A percentile compares a stretch with the other conserved stretches of the same genome.
phyloP scores from a whole-genome alignment of 345 rosid species.

The Hibiscus tridactylites region DNA sequence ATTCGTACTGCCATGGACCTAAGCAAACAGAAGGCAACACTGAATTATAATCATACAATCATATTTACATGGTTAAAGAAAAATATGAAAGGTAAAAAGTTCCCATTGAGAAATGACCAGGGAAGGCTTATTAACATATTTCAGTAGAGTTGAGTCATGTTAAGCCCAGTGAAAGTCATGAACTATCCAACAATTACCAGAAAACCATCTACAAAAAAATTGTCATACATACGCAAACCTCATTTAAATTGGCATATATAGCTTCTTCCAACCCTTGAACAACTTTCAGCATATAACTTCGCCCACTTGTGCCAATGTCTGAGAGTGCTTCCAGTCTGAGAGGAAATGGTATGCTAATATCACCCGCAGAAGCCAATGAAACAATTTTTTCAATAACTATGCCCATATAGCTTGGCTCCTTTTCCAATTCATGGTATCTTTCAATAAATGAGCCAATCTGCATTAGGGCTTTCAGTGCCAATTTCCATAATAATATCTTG shows the following conservation, averaged over 20 bases:
- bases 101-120: background rate
- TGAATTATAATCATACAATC: conserved; percentile 1
- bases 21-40: conserved; percentile 15
- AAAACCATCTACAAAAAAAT: background rate
- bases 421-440: conserved; percentile 42
- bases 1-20: conserved; percentile 53
- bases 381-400: conserved; percentile 52
- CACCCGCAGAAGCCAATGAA: conserved; percentile 37
- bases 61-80: background rate
- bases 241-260: conserved; percentile 41
- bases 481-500: conserved; percentile 47
- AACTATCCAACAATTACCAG: conserved; percentile 3
- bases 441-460: conserved; percentile 60
- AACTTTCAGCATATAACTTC: conserved; percentile 47
- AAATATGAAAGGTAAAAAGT: background rate
- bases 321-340: conserved; percentile 59
- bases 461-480: conserved; percentile 61
- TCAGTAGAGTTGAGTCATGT: background rate
- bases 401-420: conserved; percentile 42
- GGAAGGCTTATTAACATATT: background rate
- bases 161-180: background rate
- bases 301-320: conserved; percentile 50
- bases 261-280: conserved; percentile 56
- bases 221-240: conserved; percentile 52
- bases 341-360: conserved; percentile 38